These are phyloP conservation scores for Chaetomiaceae sp. DNA, from an alignment of 2,329 filamentous ascomycete genomes.

Conservation along the genomic window DNA sequence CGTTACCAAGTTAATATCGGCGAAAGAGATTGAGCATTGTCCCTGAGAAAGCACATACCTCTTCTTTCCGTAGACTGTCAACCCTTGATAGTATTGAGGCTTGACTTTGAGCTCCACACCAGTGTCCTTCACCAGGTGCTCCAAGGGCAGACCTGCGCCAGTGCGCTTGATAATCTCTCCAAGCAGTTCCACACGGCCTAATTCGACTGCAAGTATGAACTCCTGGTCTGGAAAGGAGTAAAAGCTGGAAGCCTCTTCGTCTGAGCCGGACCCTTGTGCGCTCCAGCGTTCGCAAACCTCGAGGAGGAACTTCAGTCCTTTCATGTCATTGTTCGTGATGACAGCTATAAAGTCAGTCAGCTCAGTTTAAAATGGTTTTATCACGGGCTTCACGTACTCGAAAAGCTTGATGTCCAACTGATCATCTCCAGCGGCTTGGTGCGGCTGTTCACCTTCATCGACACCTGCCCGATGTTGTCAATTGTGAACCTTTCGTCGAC, in stretches of 20 bases:
- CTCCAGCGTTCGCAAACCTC: constrained; percentile 47
- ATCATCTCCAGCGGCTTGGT: constrained; percentile 54
- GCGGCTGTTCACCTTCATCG: constrained; percentile 63
- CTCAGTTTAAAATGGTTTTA: neutral
- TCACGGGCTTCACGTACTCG: neutral
- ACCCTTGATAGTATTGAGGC: constrained; percentile 69
- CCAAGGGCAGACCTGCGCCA: constrained; percentile 66
- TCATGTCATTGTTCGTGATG: constrained; percentile 49
- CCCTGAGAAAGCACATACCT: constrained; percentile 31
- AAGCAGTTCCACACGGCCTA: constrained; percentile 54
- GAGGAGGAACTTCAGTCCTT: constrained; percentile 54
- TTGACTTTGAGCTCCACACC: constrained; percentile 61
- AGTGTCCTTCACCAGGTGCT: constrained; percentile 60
- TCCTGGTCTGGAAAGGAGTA: constrained; percentile 38
- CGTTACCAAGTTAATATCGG: neutral
- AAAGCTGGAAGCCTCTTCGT: constrained; percentile 31
- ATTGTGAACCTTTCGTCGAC: constrained; percentile 68
- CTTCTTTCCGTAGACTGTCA: constrained; percentile 72
- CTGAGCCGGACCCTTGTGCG: constrained; percentile 35
- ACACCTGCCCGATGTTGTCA: constrained; percentile 68
- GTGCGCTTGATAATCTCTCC: constrained; percentile 60
- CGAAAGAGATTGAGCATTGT: neutral
- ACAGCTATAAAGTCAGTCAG: constrained; percentile 27
- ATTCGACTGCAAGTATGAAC: constrained; percentile 43
- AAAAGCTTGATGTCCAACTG: constrained; percentile 25